A percentile compares a stretch with the other conserved stretches of the same genome.
Evolutionary conservation across 2,329 filamentous ascomycete species (phyloP).

Genomic region (Diaporthe longicolla): DNA sequence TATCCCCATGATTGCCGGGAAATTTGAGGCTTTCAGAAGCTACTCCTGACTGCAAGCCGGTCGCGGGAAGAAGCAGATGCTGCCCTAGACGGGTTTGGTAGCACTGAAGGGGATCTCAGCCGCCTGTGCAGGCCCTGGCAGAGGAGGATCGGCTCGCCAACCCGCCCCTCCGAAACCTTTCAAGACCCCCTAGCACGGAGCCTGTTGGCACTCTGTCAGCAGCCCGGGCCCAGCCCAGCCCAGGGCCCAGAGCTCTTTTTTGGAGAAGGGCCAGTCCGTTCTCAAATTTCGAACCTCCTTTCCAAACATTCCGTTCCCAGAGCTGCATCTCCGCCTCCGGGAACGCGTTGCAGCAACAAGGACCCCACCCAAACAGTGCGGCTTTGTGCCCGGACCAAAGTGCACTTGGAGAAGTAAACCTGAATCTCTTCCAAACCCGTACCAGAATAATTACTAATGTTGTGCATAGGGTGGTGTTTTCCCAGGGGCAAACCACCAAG

Average conservation of each 20-base stretch:
- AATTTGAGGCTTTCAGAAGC: not conserved
- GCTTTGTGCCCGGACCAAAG: conserved; percentile 29
- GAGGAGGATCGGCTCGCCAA: conserved; percentile 37
- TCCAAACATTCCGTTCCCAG: conserved; percentile 37
- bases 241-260: conserved; percentile 31
- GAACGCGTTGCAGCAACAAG: conserved; percentile 38
- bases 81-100: conserved; percentile 28
- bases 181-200: conserved; percentile 30
- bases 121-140: conserved; percentile 34
- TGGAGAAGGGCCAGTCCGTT: conserved; percentile 8
- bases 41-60: not conserved
- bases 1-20: too few species aligned
- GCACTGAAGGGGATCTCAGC: conserved; percentile 35
- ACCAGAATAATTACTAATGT: conserved; percentile 22
- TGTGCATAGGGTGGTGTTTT: conserved; percentile 30
- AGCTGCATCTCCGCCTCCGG: conserved; percentile 35
- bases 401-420: conserved; percentile 26
- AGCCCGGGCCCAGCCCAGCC: conserved; percentile 16
- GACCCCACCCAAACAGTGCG: conserved; percentile 31
- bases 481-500: conserved; percentile 10
- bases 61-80: conserved; percentile 1
- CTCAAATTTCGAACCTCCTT: conserved; percentile 39
- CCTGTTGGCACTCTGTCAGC: conserved; percentile 34
- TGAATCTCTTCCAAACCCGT: too few species aligned
- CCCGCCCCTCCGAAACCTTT: conserved; percentile 36